A percentile compares a stretch with the other conserved stretches of the same genome.
phyloP scores from a whole-genome alignment of 1,284 basidiomycete species.

The Pholiota adiposa region DNA sequence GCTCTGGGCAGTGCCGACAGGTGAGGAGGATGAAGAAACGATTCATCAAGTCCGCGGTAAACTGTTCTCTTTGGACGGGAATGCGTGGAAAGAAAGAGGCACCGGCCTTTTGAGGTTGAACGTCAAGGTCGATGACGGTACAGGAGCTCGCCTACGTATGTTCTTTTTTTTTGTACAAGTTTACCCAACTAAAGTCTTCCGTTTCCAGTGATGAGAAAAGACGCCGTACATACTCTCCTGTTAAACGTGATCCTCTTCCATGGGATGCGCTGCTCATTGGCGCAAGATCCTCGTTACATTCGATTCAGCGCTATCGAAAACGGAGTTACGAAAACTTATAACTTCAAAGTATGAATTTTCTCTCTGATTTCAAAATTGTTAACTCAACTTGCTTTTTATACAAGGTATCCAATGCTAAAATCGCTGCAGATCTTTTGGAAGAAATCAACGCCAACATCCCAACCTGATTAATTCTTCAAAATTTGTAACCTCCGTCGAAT shows the following conservation, averaged over 20 bases:
- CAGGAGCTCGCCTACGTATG: conserved; percentile 77
- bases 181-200: neutral
- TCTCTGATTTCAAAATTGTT: neutral
- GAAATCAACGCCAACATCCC: conserved; percentile 62
- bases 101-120: conserved; percentile 85
- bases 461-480: conserved; percentile 19
- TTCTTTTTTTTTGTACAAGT: conserved; percentile 17
- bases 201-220: conserved; percentile 88
- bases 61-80: conserved; percentile 71
- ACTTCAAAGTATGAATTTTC: conserved; percentile 66
- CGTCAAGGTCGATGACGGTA: conserved; percentile 68
- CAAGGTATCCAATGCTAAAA: conserved; percentile 64
- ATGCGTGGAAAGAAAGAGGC: conserved; percentile 88
- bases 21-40: conserved; percentile 92
- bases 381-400: neutral
- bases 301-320: conserved; percentile 78
- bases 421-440: conserved; percentile 59
- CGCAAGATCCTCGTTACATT: conserved; percentile 82
- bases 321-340: conserved; percentile 70
- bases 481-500: neutral
- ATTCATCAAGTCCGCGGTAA: conserved; percentile 87
- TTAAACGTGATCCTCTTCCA: conserved; percentile 87
- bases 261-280: conserved; percentile 81
- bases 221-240: conserved; percentile 86
- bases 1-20: conserved; percentile 70